Evolutionary conservation across 352 stramenopile species (phyloP).

Genomic region (Globisporangium paddicum): DNA sequence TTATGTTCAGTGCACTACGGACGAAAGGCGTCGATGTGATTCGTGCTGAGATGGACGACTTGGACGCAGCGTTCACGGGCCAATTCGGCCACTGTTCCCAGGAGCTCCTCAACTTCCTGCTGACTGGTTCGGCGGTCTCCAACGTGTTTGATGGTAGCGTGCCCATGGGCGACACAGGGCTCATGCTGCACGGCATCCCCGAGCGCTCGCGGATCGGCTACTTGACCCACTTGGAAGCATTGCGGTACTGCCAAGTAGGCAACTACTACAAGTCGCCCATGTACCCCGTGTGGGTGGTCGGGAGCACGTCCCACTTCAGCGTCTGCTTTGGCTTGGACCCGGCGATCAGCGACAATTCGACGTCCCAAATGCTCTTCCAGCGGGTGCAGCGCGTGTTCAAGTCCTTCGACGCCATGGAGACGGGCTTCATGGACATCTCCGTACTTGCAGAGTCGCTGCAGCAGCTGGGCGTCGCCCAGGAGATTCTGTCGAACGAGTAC

Average conservation of each 20-base stretch:
- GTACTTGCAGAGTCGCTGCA: constrained; percentile 56
- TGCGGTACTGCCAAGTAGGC: constrained; percentile 90
- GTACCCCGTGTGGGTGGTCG: constrained; percentile 89
- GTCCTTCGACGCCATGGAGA: constrained; percentile 81
- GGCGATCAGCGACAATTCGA: constrained; percentile 52
- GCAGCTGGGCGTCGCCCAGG: constrained; percentile 52
- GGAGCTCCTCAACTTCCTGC: constrained; percentile 83
- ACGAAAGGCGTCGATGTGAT: constrained; percentile 44
- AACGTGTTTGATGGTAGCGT: constrained; percentile 85
- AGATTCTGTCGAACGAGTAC: constrained; percentile 54
- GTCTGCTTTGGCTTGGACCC: constrained; percentile 78
- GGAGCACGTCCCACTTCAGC: constrained; percentile 88
- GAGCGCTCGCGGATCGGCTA: constrained; percentile 69
- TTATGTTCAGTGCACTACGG: constrained; percentile 62
- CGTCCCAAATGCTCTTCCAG: constrained; percentile 77
- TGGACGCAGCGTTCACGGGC: constrained; percentile 44
- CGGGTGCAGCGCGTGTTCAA: constrained; percentile 88
- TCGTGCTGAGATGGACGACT: constrained; percentile 74
- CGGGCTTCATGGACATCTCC: constrained; percentile 77
- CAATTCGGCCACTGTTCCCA: constrained; percentile 81
- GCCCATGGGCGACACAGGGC: constrained; percentile 68
- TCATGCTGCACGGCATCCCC: constrained; percentile 63
- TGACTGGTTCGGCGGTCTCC: constrained; percentile 70
- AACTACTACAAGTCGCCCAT: constrained; percentile 87
- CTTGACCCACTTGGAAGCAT: constrained; percentile 85